Evolutionary conservation across 2,329 filamentous ascomycete species (phyloP).

Genomic region (Emergomyces pasteurianus): DNA sequence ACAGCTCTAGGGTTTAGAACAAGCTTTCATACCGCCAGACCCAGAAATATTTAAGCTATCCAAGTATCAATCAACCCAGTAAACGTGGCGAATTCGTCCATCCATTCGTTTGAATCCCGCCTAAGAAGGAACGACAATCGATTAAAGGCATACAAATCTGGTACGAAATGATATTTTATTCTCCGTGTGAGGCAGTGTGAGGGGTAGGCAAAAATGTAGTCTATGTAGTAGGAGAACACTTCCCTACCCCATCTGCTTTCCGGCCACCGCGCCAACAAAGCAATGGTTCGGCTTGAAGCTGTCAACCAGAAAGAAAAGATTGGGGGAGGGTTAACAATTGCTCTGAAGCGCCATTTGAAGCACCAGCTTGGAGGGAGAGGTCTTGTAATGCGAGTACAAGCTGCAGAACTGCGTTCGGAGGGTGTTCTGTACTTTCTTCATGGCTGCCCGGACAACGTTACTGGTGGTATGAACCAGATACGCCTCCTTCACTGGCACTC

Average conservation of each 20-base stretch:
- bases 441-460: neutral
- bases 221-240: neutral
- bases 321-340: neutral
- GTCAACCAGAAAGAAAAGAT: too few species aligned
- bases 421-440: neutral
- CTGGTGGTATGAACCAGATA: neutral
- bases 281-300: neutral
- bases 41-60: neutral
- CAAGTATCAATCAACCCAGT: neutral
- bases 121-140: neutral
- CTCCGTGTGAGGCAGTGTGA: neutral
- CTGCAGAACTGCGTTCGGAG: neutral
- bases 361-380: too few species aligned
- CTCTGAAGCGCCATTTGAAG: neutral
- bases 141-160: neutral
- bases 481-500: neutral
- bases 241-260: neutral
- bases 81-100: neutral
- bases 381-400: neutral
- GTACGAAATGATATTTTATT: neutral
- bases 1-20: neutral
- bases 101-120: neutral
- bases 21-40: neutral
- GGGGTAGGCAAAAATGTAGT: too few species aligned
- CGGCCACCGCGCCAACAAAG: neutral